Percentiles rank a stretch among this genome's conserved stretches.
Evolutionary conservation across 2,329 filamentous ascomycete genomes (phyloP).

Genomic region (Alternaria tenuissima): DNA sequence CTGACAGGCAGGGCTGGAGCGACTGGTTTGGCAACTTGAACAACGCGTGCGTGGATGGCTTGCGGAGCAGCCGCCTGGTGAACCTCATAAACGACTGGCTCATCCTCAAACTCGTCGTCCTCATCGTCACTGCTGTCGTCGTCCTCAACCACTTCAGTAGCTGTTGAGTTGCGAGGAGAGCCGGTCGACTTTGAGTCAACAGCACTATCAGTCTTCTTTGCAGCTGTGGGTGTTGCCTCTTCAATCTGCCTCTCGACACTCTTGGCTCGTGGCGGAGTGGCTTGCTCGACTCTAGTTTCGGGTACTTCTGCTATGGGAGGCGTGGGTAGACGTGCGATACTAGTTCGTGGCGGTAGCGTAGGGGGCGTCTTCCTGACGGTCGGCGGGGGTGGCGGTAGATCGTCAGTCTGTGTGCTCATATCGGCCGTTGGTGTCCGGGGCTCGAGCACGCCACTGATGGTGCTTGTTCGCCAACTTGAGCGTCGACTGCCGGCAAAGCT

Average conservation of each 20-base stretch:
- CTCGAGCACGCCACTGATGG: slow-evolving; percentile 68
- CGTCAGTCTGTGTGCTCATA: slow-evolving; percentile 29
- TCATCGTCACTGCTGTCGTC: slow-evolving; percentile 54
- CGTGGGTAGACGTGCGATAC: slow-evolving; percentile 27
- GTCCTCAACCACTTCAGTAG: slow-evolving; percentile 55
- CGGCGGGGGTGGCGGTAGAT: slow-evolving; percentile 30
- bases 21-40: slow-evolving; percentile 82
- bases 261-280: slow-evolving; percentile 20
- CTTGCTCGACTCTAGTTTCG: slow-evolving; percentile 38
- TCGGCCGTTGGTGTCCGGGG: slow-evolving; percentile 66
- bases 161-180: slow-evolving; percentile 8
- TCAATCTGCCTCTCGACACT: slow-evolving; percentile 14
- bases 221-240: slow-evolving; percentile 12
- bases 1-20: slow-evolving; percentile 80
- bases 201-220: slow-evolving; percentile 5
- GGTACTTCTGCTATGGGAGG: slow-evolving; percentile 47
- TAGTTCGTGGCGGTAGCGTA: slow-evolving; percentile 34
- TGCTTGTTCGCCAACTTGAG: slow-evolving; percentile 76
- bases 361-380: slow-evolving; percentile 33
- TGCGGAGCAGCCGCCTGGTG: slow-evolving; percentile 70
- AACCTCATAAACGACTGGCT: slow-evolving; percentile 74
- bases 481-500: slow-evolving; percentile 65
- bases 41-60: slow-evolving; percentile 78
- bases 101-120: slow-evolving; percentile 61
- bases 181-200: slow-evolving; percentile 8